Evolutionary conservation across 1,284 basidiomycete genomes (phyloP).

Genomic region (Stereum hirsutum): DNA sequence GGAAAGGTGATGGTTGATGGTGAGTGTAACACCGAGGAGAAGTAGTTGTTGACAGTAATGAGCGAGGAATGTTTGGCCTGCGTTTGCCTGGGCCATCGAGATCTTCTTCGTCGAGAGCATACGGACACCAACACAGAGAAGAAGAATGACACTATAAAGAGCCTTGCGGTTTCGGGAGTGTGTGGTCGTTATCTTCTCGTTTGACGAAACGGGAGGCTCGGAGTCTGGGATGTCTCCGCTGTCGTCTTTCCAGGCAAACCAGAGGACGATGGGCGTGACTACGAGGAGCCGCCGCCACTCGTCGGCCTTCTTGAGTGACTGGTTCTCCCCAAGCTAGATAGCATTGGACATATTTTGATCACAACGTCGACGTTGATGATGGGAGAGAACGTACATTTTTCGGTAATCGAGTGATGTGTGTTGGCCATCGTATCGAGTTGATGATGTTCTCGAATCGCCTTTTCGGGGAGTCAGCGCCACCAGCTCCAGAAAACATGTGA

Average conservation of each 20-base stretch:
- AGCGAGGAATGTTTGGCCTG: constrained; percentile 16
- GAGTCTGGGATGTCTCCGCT: constrained; percentile 13
- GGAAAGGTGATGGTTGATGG: constrained; percentile 22
- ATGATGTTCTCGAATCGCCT: constrained; percentile 14
- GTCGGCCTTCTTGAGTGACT: constrained; percentile 19
- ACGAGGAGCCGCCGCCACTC: constrained; percentile 20
- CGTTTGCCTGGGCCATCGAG: constrained; percentile 12
- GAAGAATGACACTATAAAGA: background rate
- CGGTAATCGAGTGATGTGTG: constrained; percentile 20
- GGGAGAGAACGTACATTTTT: constrained; percentile 16
- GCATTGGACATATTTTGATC: constrained; percentile 16
- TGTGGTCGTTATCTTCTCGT: background rate
- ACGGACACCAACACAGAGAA: background rate
- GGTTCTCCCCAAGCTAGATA: constrained; percentile 11
- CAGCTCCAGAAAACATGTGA: background rate
- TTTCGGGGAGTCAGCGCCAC: background rate
- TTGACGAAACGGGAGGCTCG: constrained; percentile 10
- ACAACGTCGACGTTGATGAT: constrained; percentile 14
- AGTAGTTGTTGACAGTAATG: constrained; percentile 14
- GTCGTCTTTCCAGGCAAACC: constrained; percentile 18
- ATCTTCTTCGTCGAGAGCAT: background rate
- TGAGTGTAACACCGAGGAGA: constrained; percentile 11
- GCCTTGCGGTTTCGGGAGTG: constrained; percentile 14
- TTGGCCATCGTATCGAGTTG: constrained; percentile 21
- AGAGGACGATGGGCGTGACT: constrained; percentile 20